phyloP scores from a whole-genome alignment of 2,329 filamentous ascomycete species.

The Magnaporthiopsis rhizophila region DNA sequence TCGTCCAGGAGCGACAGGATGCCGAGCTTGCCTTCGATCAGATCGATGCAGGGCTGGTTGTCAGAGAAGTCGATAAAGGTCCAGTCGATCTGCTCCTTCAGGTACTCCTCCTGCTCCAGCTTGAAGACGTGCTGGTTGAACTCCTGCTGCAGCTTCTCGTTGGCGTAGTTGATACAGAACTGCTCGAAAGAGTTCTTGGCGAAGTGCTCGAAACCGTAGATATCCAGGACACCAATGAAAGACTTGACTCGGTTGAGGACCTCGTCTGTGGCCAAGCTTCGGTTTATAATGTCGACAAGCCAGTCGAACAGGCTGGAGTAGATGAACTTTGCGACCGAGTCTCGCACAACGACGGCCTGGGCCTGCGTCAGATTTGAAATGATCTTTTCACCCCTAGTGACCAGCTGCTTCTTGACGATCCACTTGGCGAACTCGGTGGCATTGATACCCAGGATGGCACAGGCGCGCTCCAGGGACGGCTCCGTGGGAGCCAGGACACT shows the following conservation, averaged over 20 bases:
- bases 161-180: constrained; percentile 99
- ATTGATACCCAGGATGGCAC: constrained; percentile 80
- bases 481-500: constrained; percentile 76
- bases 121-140: constrained; percentile 99
- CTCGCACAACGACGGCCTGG: constrained; percentile 87
- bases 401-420: constrained; percentile 98
- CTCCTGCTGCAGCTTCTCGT: constrained; percentile 97
- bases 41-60: constrained; percentile 96
- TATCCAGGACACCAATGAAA: constrained; percentile 98
- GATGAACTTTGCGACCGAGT: constrained; percentile 97
- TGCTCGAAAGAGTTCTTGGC: constrained; percentile 99
- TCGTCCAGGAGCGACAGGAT: constrained; percentile 89
- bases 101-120: constrained; percentile 95
- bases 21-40: constrained; percentile 95
- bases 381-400: constrained; percentile 95
- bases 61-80: constrained; percentile 99
- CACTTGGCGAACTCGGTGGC: constrained; percentile 84
- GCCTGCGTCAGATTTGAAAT: constrained; percentile 90
- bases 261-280: constrained; percentile 79
- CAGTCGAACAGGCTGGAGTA: constrained; percentile 98
- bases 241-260: constrained; percentile 74
- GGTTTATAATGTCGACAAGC: constrained; percentile 96
- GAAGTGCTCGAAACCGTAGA: constrained; percentile 98
- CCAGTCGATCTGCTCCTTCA: constrained; percentile 96
- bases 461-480: constrained; percentile 73